Evolutionary conservation across 768 basidiomycete species (phyloP).

Genomic region (Neoboletus subvelutipes): DNA sequence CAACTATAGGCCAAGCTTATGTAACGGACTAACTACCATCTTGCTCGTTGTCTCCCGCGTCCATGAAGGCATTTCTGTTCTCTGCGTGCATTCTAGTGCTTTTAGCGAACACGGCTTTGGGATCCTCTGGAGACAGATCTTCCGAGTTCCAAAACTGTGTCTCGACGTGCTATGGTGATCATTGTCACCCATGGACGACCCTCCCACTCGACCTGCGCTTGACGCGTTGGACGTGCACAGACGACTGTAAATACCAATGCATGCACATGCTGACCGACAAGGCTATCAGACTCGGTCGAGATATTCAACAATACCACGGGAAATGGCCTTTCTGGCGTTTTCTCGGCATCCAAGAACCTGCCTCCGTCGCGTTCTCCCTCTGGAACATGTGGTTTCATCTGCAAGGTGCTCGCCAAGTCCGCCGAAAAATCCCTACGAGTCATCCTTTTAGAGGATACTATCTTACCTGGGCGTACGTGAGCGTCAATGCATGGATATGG

Average conservation of each 20-base stretch:
- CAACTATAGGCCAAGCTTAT: constrained; percentile 10
- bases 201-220: constrained; percentile 58
- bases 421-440: constrained; percentile 42
- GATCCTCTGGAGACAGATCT: constrained; percentile 37
- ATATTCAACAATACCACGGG: constrained; percentile 81
- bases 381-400: constrained; percentile 78
- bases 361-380: constrained; percentile 88
- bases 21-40: constrained; percentile 2
- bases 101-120: constrained; percentile 5
- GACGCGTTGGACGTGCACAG: constrained; percentile 84
- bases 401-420: constrained; percentile 53
- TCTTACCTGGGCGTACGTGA: constrained; percentile 60
- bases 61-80: constrained; percentile 18
- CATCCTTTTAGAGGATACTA: constrained; percentile 77
- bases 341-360: constrained; percentile 91
- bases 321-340: constrained; percentile 97
- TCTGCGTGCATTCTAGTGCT: constrained; percentile 17
- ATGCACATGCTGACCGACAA: constrained; percentile 74
- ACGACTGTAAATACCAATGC: constrained; percentile 88
- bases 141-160: constrained; percentile 38
- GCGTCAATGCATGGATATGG: constrained; percentile 93
- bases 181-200: constrained; percentile 33
- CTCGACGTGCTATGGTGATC: constrained; percentile 31
- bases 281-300: constrained; percentile 41
- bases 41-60: neutral